Base-by-base conservation (phyloP, 139 green algal genomes). In the Micractinium sp. region DNA sequence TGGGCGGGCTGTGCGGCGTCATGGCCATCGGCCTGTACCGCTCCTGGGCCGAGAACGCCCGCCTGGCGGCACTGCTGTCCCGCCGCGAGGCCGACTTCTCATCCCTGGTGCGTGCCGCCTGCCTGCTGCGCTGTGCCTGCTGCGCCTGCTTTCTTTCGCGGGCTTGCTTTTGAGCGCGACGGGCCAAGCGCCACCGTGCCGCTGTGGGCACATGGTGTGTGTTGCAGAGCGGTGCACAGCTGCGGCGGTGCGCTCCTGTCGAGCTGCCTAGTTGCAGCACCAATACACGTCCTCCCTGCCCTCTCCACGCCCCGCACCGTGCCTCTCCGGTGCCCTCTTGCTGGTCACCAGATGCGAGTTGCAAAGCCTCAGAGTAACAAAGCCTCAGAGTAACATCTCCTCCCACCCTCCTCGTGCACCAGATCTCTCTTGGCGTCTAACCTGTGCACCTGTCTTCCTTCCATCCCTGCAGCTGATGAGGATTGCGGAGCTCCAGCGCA, bases 401-500 rank as follows among this genome's bases (percentile, higher is more conserved):
- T n/a, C 7, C 71, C 5, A 18, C 31, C 71, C 12, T 78, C 31
- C 19, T 18, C 71, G 15, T 12, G 38, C 31, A 39, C 71, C 31
- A 19, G n/a, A 39, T 81, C 35, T 36, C 19, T 4, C 13, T 81
- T 36, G 14, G 29, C 75, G 31, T 60, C 5, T 4, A 79, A 39
- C 35, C 53, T 61, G 5, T 56, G 47, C 47, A 56, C 76, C 76
- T 82, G 76, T 39, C 47, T 23, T 20, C 27, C 47, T n/a, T 38
- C n/a, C 35, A 19, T 36, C 20, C 67, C 83, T 7, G 83, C 85
- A 88, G 85, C 85, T 88, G 71, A 82, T 33, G 41, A 47, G 53
- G 3, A 61, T 88, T 35, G 38, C 80, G 31, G 71, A 82, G 41
- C 85, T 90, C 78, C 87, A 87, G 76, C 63, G 87, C 78, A 87